Conservation (phyloP, 139 green algal genomes). For the Picochlorum sp. region DNA sequence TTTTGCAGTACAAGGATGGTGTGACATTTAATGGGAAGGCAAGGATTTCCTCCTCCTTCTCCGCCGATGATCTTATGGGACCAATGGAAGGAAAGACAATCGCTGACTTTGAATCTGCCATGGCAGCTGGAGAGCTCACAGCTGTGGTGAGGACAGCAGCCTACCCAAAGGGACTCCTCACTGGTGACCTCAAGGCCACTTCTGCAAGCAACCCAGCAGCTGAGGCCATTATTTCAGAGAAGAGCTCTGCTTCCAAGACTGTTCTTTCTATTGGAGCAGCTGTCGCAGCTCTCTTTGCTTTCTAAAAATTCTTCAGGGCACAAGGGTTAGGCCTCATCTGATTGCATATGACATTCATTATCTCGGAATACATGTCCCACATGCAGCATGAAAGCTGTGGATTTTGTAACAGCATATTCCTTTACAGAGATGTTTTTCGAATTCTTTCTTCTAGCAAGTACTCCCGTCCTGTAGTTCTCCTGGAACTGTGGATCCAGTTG, state of each 20-base stretch:
- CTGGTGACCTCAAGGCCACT: background rate
- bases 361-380: too few species aligned
- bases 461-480: too few species aligned
- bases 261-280: too few species aligned
- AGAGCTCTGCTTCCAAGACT: background rate
- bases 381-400: too few species aligned
- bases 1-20: background rate
- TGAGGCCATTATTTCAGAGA: background rate
- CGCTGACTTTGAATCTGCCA: background rate
- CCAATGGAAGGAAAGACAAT: constrained; percentile 6
- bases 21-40: background rate
- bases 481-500: too few species aligned
- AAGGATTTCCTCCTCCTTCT: background rate
- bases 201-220: background rate
- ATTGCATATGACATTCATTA: too few species aligned
- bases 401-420: too few species aligned
- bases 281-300: too few species aligned
- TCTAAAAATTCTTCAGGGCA: too few species aligned
- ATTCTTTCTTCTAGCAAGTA: too few species aligned
- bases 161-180: background rate
- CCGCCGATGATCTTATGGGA: background rate
- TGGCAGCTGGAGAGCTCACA: background rate
- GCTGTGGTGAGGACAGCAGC: background rate
- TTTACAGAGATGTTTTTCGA: too few species aligned
- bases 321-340: too few species aligned